Conservation (phyloP, 2,329 filamentous ascomycete genomes). For the Bimuria novae-zelandiae region DNA sequence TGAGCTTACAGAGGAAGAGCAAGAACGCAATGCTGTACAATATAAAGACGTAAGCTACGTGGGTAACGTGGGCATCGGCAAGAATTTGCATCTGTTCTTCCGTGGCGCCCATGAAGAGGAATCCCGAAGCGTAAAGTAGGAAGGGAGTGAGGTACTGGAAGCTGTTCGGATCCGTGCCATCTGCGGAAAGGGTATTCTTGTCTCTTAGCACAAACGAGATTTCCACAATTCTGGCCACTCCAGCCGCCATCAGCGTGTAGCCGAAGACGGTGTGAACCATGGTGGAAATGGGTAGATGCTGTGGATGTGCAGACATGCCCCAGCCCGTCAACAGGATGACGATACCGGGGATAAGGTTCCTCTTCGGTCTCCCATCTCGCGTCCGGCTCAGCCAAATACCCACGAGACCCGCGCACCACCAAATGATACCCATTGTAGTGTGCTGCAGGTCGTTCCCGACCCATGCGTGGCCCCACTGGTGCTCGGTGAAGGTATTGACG, state of each 20-base stretch:
- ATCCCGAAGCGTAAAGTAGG: conserved; percentile 86
- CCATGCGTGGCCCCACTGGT: conserved; percentile 89
- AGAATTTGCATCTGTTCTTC: conserved; percentile 93
- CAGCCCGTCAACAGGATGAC: conserved; percentile 92
- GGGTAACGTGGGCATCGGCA: conserved; percentile 73
- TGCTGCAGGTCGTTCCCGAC: conserved; percentile 94
- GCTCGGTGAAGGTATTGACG: conserved; percentile 97
- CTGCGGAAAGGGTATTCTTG: conserved; percentile 64
- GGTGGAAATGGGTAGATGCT: conserved; percentile 79
- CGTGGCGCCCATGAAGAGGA: conserved; percentile 96
- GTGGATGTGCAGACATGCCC: conserved; percentile 92
- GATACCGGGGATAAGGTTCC: conserved; percentile 90
- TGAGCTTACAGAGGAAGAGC: conserved; percentile 75
- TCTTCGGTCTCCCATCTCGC: conserved; percentile 80
- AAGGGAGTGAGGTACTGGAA: conserved; percentile 74
- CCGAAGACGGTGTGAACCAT: conserved; percentile 90
- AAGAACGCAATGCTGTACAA: conserved; percentile 89
- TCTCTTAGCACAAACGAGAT: conserved; percentile 87
- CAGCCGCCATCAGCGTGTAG: conserved; percentile 92
- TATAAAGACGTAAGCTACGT: conserved; percentile 90
- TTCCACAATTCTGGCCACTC: conserved; percentile 83
- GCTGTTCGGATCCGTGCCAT: conserved; percentile 71
- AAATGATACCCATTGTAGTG: conserved; percentile 98
- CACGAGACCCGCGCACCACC: conserved; percentile 92
- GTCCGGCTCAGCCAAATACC: conserved; percentile 91